Conservation (phyloP, 2,329 filamentous ascomycete species). For the Alternaria sp. region DNA sequence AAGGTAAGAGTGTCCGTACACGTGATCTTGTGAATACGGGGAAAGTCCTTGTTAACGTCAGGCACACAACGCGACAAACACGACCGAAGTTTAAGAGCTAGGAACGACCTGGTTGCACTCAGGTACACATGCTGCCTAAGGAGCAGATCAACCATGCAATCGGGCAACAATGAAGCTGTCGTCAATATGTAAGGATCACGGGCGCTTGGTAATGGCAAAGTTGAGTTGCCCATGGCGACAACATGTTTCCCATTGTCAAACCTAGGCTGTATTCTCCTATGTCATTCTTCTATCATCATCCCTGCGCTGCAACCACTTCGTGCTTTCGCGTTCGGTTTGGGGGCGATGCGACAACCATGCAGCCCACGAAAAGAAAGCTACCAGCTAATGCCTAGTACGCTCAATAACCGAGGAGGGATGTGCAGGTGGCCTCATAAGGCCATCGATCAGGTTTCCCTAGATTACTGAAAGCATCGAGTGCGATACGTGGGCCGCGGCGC, state of each 20-base stretch:
- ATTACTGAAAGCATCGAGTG: neutral
- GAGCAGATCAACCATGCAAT: slow-evolving; percentile 1
- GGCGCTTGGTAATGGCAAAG: neutral
- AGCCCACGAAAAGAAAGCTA: neutral
- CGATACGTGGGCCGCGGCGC: neutral
- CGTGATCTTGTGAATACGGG: neutral
- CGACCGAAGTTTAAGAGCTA: slow-evolving; percentile 3
- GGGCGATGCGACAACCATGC: neutral
- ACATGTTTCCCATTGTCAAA: neutral
- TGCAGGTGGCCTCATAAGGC: neutral
- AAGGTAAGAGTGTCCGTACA: neutral
- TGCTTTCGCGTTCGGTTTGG: neutral
- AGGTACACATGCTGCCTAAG: slow-evolving; percentile 7
- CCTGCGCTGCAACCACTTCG: neutral
- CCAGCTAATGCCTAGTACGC: neutral
- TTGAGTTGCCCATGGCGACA: neutral
- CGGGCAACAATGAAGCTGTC: slow-evolving; percentile 5
- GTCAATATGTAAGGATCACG: slow-evolving; percentile 2
- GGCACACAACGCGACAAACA: slow-evolving; percentile 3
- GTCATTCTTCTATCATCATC: neutral
- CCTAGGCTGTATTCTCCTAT: neutral
- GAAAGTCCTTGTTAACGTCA: slow-evolving; percentile 2
- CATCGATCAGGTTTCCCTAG: neutral
- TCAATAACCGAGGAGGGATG: neutral
- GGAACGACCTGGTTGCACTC: slow-evolving; percentile 7